These are phyloP conservation scores for Multifurca ochricompacta DNA, from an alignment of 768 basidiomycete species.

Conservation along the genomic window DNA sequence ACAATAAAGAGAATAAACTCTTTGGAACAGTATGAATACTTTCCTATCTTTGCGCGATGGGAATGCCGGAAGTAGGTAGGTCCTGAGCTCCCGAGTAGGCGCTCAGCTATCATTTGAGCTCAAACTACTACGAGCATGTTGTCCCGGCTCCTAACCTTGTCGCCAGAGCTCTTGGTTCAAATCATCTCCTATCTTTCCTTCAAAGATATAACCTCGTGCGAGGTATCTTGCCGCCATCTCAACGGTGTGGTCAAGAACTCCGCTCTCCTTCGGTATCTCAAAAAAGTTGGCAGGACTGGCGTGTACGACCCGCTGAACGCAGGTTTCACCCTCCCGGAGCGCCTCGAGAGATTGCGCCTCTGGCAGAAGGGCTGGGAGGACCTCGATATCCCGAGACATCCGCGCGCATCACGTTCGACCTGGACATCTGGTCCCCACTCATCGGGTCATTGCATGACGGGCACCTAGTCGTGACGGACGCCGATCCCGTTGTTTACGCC, in stretches of 20 bases:
- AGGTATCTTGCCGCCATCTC: not conserved
- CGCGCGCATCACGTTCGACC: not conserved
- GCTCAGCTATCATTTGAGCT: not conserved
- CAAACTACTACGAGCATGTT: conserved; percentile 8
- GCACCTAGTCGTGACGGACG: not conserved
- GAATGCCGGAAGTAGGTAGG: not conserved
- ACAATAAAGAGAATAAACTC: no score
- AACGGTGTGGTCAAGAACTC: not conserved
- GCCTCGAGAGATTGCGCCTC: not conserved
- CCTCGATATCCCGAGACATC: not conserved
- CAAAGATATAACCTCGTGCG: not conserved
- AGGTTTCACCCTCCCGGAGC: not conserved
- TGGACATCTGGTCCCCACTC: conserved; percentile 16
- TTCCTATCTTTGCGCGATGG: not conserved
- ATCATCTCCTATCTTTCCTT: not conserved
- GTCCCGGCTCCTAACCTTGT: conserved; percentile 4
- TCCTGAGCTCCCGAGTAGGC: conserved; percentile 4
- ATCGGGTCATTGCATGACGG: conserved; percentile 12
- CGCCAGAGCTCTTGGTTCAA: conserved; percentile 15
- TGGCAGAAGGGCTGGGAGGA: not conserved
- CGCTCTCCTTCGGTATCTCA: not conserved
- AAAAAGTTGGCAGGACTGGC: not conserved
- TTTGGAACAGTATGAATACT: no score
- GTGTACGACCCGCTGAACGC: not conserved
- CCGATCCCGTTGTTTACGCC: not conserved